Percentiles rank a stretch among this genome's conserved stretches.
Conservation (phyloP, 1,139 yeast species). For the Yamadazyma membranifaciens region DNA sequence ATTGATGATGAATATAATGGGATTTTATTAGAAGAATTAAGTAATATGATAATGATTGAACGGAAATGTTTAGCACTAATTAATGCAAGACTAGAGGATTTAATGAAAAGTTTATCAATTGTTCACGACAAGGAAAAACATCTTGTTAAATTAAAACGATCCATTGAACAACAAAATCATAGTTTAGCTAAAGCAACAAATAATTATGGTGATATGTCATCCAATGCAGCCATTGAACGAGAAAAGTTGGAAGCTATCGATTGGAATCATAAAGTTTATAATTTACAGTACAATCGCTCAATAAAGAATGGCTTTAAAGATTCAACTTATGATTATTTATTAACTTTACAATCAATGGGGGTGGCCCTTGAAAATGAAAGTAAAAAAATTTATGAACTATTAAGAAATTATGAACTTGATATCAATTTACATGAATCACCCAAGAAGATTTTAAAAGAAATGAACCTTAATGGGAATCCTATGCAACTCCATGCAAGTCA, state of each 20-base stretch:
- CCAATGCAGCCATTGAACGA: slow-evolving; percentile 34
- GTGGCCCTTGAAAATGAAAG: slow-evolving; percentile 28
- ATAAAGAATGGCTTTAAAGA: slow-evolving; percentile 45
- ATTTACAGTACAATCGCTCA: slow-evolving; percentile 48
- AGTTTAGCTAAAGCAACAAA: slow-evolving; percentile 23
- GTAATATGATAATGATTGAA: slow-evolving; percentile 10
- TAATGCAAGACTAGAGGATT: slow-evolving; percentile 8
- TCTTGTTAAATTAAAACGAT: slow-evolving; percentile 17
- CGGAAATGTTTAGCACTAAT: slow-evolving; percentile 3
- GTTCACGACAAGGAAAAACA: slow-evolving; percentile 54
- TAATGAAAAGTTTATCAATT: slow-evolving; percentile 35
- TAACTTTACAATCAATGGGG: slow-evolving; percentile 34
- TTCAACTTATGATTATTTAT: slow-evolving; percentile 41
- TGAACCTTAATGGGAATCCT: not conserved
- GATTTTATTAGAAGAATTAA: slow-evolving; percentile 10
- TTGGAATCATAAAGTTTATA: slow-evolving; percentile 48
- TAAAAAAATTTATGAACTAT: slow-evolving; percentile 23
- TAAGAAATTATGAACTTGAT: slow-evolving; percentile 11
- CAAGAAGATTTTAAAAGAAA: slow-evolving; percentile 6
- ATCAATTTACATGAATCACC: slow-evolving; percentile 11
- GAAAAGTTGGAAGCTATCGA: slow-evolving; percentile 52
- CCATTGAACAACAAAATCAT: not conserved
- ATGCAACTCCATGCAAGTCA: not conserved
- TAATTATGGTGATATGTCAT: slow-evolving; percentile 42
- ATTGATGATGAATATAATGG: slow-evolving; percentile 7